These are phyloP conservation scores for Tremellales sp. DNA, from an alignment of 1,284 basidiomycete species.

Conservation along the genomic window DNA sequence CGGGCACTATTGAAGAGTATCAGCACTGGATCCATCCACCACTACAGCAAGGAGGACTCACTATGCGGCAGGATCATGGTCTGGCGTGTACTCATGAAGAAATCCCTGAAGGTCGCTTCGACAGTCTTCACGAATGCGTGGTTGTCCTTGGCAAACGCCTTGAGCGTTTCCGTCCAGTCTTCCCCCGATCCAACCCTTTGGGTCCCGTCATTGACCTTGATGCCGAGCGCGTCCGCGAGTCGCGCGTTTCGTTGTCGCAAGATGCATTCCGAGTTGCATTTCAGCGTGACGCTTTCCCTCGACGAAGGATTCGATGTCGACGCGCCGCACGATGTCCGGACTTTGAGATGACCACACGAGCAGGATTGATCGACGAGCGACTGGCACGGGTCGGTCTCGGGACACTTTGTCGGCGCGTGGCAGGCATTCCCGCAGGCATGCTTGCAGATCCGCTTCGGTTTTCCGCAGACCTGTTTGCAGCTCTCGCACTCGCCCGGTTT, in stretches of 20 bases:
- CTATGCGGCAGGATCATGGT: constrained; percentile 74
- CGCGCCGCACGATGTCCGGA: constrained; percentile 65
- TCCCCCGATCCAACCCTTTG: constrained; percentile 38
- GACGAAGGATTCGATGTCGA: constrained; percentile 53
- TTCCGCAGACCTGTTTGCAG: constrained; percentile 73
- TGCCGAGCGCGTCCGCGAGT: constrained; percentile 82
- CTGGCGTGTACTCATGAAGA: constrained; percentile 63
- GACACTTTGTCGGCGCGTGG: constrained; percentile 78
- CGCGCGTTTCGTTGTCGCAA: constrained; percentile 78
- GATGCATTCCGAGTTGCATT: constrained; percentile 74
- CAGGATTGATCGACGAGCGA: constrained; percentile 62
- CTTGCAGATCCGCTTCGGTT: constrained; percentile 72
- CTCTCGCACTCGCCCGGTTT: constrained; percentile 64
- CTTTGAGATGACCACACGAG: constrained; percentile 72
- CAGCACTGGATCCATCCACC: neutral
- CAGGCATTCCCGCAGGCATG: constrained; percentile 71
- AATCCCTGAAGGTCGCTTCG: constrained; percentile 75
- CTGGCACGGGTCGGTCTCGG: constrained; percentile 71
- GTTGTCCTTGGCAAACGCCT: constrained; percentile 60
- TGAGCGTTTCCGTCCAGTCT: constrained; percentile 63
- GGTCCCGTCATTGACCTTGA: constrained; percentile 53
- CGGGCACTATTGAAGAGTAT: constrained; percentile 51
- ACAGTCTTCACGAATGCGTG: constrained; percentile 64
- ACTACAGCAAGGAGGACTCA: constrained; percentile 13
- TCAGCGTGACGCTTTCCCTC: constrained; percentile 53